Percentiles rank a stretch among this genome's conserved stretches.
These are phyloP conservation scores for Fusarium protoensiforme DNA, from an alignment of 2,329 filamentous ascomycete species.

Conservation along the genomic window DNA sequence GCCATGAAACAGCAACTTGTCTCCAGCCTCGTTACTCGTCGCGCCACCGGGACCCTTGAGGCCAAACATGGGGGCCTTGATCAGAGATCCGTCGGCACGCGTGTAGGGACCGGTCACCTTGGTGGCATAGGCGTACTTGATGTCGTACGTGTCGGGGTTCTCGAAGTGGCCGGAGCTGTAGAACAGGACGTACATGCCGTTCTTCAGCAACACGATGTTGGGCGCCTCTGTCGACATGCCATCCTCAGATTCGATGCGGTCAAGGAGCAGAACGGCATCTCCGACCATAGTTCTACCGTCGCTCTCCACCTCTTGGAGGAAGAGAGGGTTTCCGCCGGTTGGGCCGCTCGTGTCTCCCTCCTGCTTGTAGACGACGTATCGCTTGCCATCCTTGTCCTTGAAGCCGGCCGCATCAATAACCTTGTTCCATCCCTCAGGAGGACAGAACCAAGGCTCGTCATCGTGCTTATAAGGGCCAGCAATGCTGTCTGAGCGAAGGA, in stretches of 20 bases:
- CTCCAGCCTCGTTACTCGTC: slow-evolving; percentile 16
- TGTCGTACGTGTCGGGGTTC: slow-evolving; percentile 1
- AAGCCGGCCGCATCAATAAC: slow-evolving; percentile 17
- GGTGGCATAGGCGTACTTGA: slow-evolving; percentile 16
- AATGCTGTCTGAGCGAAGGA: background rate
- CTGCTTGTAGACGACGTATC: slow-evolving; percentile 11
- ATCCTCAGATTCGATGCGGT: slow-evolving; percentile 10
- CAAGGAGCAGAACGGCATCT: slow-evolving; percentile 1
- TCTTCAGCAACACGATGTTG: slow-evolving; percentile 3
- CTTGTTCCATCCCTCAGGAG: background rate
- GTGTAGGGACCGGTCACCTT: slow-evolving; percentile 1
- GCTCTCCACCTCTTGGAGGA: slow-evolving; percentile 13
- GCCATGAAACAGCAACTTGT: slow-evolving; percentile 9
- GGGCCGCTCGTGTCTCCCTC: slow-evolving; percentile 12
- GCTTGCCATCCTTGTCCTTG: slow-evolving; percentile 1
- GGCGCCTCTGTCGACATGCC: slow-evolving; percentile 6
- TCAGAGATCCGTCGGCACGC: slow-evolving; percentile 3
- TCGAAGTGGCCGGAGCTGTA: slow-evolving; percentile 18
- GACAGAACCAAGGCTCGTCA: slow-evolving; percentile 1
- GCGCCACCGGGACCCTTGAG: slow-evolving; percentile 15
- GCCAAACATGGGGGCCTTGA: slow-evolving; percentile 5
- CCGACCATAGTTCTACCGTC: slow-evolving; percentile 6
- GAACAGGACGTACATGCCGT: slow-evolving; percentile 11
- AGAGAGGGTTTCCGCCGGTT: slow-evolving; percentile 6
- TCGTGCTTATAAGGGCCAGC: slow-evolving; percentile 6